Evolutionary conservation across 2,329 filamentous ascomycete species (phyloP).

Genomic region (Nemania sp.): DNA sequence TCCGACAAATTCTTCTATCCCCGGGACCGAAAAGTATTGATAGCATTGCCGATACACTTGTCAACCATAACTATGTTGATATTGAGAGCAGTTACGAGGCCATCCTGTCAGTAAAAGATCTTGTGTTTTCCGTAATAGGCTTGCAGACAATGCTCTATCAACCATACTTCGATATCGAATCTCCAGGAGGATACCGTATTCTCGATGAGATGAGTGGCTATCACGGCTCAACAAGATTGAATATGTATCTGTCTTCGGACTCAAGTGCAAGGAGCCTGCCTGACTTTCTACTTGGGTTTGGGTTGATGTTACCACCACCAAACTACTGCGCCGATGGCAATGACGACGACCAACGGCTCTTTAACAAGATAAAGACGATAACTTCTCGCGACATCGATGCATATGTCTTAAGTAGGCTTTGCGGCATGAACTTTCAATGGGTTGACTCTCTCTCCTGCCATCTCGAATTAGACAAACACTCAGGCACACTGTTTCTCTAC

Average conservation of each 20-base stretch:
- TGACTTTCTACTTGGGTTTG: constrained; percentile 42
- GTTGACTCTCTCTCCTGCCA: constrained; percentile 44
- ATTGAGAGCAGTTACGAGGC: constrained; percentile 20
- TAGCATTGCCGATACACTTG: constrained; percentile 34
- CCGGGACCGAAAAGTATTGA: constrained; percentile 37
- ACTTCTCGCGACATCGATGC: no score
- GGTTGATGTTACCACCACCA: constrained; percentile 42
- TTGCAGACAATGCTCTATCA: constrained; percentile 47
- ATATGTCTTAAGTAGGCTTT: no score
- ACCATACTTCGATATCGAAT: constrained; percentile 30
- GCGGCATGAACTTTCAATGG: constrained; percentile 41
- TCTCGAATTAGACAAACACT: constrained; percentile 43
- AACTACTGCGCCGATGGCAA: constrained; percentile 33
- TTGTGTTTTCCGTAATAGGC: constrained; percentile 45
- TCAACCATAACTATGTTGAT: constrained; percentile 24
- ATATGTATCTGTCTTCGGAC: constrained; percentile 32
- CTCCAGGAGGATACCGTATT: constrained; percentile 27
- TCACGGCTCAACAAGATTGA: constrained; percentile 31
- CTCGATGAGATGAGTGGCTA: constrained; percentile 38
- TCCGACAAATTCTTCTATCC: not conserved
- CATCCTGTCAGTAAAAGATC: constrained; percentile 26
- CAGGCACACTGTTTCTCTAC: constrained; percentile 42
- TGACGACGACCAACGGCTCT: no score
- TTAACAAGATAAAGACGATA: no score
- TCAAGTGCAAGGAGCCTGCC: constrained; percentile 15